Percentiles rank a stretch among this genome's conserved stretches.
Conservation (phyloP, 2,329 filamentous ascomycete species). For the Tolypocladium inflatum region DNA sequence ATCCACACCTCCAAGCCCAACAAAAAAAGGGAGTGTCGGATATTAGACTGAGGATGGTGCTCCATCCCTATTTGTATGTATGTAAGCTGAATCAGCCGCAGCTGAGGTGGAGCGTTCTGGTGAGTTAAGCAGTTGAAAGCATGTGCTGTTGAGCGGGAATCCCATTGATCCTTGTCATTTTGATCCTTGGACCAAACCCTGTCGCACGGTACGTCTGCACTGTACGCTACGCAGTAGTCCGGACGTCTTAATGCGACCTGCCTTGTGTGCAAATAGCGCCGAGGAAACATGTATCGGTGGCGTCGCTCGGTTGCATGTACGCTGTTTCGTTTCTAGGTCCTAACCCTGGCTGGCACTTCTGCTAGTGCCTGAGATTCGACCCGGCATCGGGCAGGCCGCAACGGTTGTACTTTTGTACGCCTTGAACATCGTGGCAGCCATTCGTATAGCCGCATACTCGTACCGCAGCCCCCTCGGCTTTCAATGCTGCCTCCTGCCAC, state of each 20-base stretch:
- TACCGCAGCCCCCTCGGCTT: background rate
- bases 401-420: background rate
- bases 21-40: background rate
- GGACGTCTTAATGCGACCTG: background rate
- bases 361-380: background rate
- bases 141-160: background rate
- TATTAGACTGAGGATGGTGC: background rate
- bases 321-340: background rate
- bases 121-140: background rate
- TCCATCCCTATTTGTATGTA: too few relatives aligned
- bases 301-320: background rate
- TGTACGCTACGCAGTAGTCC: background rate
- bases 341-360: background rate
- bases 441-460: background rate
- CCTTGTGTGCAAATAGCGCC: background rate
- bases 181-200: background rate
- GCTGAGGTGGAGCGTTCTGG: background rate
- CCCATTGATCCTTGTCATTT: background rate
- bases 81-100: slow-evolving; percentile 5
- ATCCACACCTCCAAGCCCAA: background rate
- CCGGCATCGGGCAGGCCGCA: background rate
- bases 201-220: background rate
- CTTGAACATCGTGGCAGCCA: background rate
- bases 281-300: background rate
- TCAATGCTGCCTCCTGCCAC: background rate